Conservation (phyloP, 208 protist species). For the Acanthamoeba culbertsoni region DNA sequence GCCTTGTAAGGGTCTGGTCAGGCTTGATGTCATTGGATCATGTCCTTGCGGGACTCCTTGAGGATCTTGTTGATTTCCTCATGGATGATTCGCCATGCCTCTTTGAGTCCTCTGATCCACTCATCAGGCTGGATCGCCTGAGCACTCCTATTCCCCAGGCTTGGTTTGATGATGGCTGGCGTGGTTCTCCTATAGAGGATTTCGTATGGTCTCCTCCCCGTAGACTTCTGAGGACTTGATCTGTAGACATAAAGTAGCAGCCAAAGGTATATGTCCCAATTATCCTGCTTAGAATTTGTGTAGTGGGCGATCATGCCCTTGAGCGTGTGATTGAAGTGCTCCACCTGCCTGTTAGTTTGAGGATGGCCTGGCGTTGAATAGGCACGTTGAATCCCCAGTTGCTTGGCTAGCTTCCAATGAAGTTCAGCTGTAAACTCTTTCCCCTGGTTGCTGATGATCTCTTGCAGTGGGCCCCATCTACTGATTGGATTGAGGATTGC, state of each 20-base stretch:
- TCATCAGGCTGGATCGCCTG: too few relatives aligned
- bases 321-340: constrained; percentile 47
- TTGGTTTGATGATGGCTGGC: not conserved
- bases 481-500: too few relatives aligned
- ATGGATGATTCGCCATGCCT: too few relatives aligned
- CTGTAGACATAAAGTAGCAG: not conserved
- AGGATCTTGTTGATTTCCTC: too few relatives aligned
- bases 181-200: not conserved
- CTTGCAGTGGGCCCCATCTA: too few relatives aligned
- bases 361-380: not conserved
- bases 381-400: not conserved
- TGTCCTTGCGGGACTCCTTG: too few relatives aligned
- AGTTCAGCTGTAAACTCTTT: not conserved
- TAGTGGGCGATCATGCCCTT: not conserved
- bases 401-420: not conserved
- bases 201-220: not conserved
- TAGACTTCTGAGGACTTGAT: not conserved
- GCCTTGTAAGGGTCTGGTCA: too few relatives aligned
- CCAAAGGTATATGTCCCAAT: not conserved
- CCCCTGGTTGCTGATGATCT: constrained; percentile 2
- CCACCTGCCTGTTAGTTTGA: too few relatives aligned
- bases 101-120: too few relatives aligned
- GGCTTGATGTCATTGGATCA: too few relatives aligned
- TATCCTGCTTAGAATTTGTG: not conserved
- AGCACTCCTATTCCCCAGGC: too few relatives aligned